Percentiles rank a stretch among this genome's conserved stretches.
Evolutionary conservation across 2,329 filamentous ascomycete genomes (phyloP).

Genomic region (Penicillium sp.): DNA sequence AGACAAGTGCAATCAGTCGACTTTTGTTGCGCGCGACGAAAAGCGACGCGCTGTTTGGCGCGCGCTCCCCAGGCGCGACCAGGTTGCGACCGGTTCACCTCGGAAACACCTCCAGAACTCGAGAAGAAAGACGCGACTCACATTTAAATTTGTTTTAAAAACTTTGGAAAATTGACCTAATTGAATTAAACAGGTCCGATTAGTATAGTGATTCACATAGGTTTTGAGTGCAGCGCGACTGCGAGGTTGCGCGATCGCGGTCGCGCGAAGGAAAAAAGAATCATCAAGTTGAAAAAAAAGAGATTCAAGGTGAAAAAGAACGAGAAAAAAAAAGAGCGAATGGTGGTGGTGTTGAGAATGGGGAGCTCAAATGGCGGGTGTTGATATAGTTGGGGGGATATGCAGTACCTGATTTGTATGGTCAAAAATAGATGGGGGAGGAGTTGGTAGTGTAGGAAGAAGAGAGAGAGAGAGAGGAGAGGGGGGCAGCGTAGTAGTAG

Average conservation of each 20-base stretch:
- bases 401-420: slow-evolving; percentile 41
- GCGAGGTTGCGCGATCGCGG: slow-evolving; percentile 3
- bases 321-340: slow-evolving; percentile 12
- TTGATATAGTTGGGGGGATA: slow-evolving; percentile 36
- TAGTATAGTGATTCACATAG: slow-evolving; percentile 2
- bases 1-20: neutral
- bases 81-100: neutral
- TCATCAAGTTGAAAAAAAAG: slow-evolving; percentile 5
- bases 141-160: neutral
- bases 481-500: slow-evolving; percentile 35
- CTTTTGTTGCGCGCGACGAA: neutral
- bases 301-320: slow-evolving; percentile 11
- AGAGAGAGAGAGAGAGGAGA: slow-evolving; percentile 30
- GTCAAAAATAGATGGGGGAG: slow-evolving; percentile 29
- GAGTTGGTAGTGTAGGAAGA: slow-evolving; percentile 33
- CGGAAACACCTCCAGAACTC: neutral
- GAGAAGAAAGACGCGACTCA: neutral
- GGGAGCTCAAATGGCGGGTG: slow-evolving; percentile 20
- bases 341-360: slow-evolving; percentile 29
- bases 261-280: slow-evolving; percentile 16
- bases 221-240: slow-evolving; percentile 6
- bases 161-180: neutral
- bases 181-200: slow-evolving; percentile 5
- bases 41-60: neutral
- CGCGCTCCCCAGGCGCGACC: neutral